Evolutionary conservation across 495 filamentous ascomycete species (phyloP).

Genomic region (Beverwykella pulmonaria): DNA sequence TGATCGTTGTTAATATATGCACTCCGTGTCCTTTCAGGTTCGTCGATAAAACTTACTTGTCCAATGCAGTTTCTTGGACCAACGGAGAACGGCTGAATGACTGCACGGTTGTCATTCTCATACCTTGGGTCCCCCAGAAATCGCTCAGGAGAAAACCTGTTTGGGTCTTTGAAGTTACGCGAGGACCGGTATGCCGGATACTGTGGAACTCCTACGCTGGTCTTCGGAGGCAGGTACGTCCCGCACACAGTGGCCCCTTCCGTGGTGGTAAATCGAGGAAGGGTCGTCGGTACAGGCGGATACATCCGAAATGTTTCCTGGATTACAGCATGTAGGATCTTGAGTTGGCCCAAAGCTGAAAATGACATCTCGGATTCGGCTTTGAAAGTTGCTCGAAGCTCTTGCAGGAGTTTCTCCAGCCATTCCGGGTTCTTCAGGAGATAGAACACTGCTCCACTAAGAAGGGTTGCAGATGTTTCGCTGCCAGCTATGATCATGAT

Average conservation of each 20-base stretch:
- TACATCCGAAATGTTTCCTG: constrained; percentile 57
- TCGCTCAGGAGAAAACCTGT: constrained; percentile 15
- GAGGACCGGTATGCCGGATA: neutral
- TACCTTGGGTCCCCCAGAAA: constrained; percentile 15
- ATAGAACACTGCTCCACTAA: constrained; percentile 28
- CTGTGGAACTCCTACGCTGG: constrained; percentile 31
- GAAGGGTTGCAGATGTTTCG: constrained; percentile 39
- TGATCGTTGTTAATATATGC: neutral
- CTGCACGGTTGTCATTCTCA: constrained; percentile 3
- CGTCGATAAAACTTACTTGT: neutral
- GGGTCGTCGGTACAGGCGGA: constrained; percentile 45
- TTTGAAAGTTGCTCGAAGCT: constrained; percentile 34
- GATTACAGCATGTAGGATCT: constrained; percentile 51
- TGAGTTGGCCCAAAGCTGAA: constrained; percentile 43
- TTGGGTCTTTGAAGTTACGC: constrained; percentile 5
- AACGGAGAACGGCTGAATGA: constrained; percentile 23
- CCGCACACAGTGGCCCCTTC: constrained; percentile 4
- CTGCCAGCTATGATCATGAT: constrained; percentile 29
- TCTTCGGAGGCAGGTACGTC: neutral
- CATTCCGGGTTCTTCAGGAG: constrained; percentile 24
- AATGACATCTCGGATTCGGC: constrained; percentile 30
- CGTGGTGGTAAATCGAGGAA: neutral
- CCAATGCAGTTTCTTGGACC: constrained; percentile 27
- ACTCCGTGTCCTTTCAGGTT: neutral
- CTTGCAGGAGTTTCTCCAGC: constrained; percentile 5